A percentile compares a stretch with the other conserved stretches of the same genome.
These are phyloP conservation scores for Henckelia pumila DNA, from an alignment of 257 asterid genomes.

Conservation along the genomic window DNA sequence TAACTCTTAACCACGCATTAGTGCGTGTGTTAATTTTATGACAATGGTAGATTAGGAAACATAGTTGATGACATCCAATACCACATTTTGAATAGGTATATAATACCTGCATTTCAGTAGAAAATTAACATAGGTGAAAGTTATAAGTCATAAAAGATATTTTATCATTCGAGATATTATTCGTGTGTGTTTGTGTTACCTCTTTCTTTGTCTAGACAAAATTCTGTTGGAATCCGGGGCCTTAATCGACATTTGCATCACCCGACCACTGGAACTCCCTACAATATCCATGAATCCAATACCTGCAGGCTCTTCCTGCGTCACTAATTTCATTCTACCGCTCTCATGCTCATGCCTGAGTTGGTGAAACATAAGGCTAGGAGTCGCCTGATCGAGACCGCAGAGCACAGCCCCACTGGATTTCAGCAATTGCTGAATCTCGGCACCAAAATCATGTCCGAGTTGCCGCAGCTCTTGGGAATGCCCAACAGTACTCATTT, in stretches of 20 bases:
- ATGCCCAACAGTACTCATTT: constrained; percentile 13
- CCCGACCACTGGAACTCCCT: neutral
- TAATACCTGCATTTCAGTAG: no score
- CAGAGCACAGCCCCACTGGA: neutral
- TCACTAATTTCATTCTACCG: constrained; percentile 23
- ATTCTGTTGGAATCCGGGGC: constrained; percentile 34
- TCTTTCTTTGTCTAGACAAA: constrained; percentile 42
- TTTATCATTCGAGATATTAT: no score
- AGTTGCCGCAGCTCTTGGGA: no score
- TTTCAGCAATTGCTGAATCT: constrained; percentile 30
- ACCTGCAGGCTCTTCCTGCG: no score
- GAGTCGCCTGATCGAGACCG: constrained; percentile 23
- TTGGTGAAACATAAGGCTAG: constrained; percentile 18
- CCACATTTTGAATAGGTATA: no score
- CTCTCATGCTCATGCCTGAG: constrained; percentile 5
- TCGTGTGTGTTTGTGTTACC: no score
- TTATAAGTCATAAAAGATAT: no score
- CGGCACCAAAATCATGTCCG: constrained; percentile 24
- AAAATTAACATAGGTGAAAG: no score
- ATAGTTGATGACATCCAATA: no score
- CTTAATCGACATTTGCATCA: neutral
- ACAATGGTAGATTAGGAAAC: no score
- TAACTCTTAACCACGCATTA: no score
- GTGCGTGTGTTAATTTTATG: no score
- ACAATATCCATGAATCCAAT: constrained; percentile 23